These are phyloP conservation scores for Gossypium laxum DNA, from an alignment of 441 rosid genomes.

Conservation along the genomic window DNA sequence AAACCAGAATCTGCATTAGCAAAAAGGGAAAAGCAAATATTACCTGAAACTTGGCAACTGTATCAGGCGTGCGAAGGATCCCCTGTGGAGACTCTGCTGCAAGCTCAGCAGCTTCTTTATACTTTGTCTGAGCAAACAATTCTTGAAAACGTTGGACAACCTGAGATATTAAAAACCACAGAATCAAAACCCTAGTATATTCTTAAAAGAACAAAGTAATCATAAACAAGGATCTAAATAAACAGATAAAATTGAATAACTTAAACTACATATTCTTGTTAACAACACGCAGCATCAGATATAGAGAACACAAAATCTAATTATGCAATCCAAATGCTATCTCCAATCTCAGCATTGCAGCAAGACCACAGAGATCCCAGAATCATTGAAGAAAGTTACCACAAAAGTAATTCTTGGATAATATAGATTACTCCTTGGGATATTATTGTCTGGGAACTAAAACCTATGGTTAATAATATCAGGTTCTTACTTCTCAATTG, in stretches of 20 bases:
- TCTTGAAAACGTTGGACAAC: constrained; percentile 99
- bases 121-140: constrained; percentile 93
- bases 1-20: neutral
- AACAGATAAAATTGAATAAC: neutral
- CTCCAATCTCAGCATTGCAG: neutral
- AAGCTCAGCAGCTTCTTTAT: constrained; percentile 99
- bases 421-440: neutral
- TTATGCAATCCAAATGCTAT: neutral
- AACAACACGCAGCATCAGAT: neutral
- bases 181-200: constrained; percentile 15
- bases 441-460: neutral
- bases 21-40: constrained; percentile 8
- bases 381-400: neutral
- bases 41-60: constrained; percentile 98
- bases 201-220: neutral
- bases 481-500: neutral
- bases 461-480: neutral
- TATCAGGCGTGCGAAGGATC: constrained; percentile 94
- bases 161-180: constrained; percentile 33
- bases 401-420: neutral
- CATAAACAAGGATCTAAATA: neutral
- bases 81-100: constrained; percentile 99
- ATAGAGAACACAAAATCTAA: neutral
- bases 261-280: neutral
- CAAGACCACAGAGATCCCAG: neutral